Evolutionary conservation across 495 filamentous ascomycete genomes (phyloP), one percentile per base, ranked within the genome.

Genomic region (Xylaria bambusicola): DNA sequence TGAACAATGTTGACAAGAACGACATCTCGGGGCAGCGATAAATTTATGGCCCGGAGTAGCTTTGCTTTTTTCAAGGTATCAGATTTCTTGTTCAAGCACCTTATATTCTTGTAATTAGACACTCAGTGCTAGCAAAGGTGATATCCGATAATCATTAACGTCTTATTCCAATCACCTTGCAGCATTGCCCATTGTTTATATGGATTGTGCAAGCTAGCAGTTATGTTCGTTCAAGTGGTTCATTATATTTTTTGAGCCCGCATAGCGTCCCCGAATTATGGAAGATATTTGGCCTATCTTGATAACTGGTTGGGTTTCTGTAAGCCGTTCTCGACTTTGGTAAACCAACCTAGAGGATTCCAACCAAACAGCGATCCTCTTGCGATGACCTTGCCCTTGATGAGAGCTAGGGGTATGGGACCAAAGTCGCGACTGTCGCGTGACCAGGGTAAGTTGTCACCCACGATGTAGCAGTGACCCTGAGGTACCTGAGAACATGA

Each of bases 391-490:
- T 95, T 97, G 31, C 93, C 93, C 69, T 82, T 86, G 45, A 97
- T 84, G 61, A 97, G 72, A 0, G 82, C 92, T 72, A 97, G 74
- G 12, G 94, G 93, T 18, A 98, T 65, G 0, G 94, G 91, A 0
- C 94, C 94, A 73, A 86, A 96, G 31, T 82, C 76, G 63, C 94
- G 84, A 56, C 92, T 96, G 77, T 98, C 94, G 47, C 89, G 76
- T 31, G 91, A 96, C 69, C 80, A 88, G 10, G 84, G 81, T 46
- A 93, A 67, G 73, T 97, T 97, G 69, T 98, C 94, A 4, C 94
- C 94, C 1, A 84, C 84, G 9, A 96, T 73, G 81, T 90, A 97
- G 64, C 89, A 91, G 78, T 97, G 93, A 8, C 94, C 94, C 64
- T 87, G 78, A 0, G 94, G 94, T 13, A 98, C 85, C 91, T 93